Evolutionary conservation across 495 filamentous ascomycete genomes (phyloP), one percentile per base, ranked within the genome.

Genomic region (Thermothielavioides terrestris): DNA sequence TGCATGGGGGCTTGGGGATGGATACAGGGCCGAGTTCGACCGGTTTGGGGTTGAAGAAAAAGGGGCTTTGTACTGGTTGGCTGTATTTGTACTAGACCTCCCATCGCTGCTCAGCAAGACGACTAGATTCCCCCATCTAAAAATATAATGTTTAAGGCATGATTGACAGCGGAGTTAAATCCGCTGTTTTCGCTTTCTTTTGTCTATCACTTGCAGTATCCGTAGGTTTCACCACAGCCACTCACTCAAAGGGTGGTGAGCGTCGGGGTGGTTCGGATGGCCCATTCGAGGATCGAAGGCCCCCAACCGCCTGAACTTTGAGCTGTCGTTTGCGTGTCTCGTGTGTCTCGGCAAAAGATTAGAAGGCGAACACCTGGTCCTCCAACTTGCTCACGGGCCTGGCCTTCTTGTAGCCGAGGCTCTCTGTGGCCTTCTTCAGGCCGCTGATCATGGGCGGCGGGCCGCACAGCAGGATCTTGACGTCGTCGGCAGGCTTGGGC

Each of bases 361-460:
- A 95, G 76, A 98, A 96, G 68, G 88, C 91, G 77, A 98, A 98
- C 58, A 98, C 89, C 69, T 96, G 91, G 68, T 98, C 91, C 64
- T 88, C 85, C 38, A 96, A 77, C 80, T 95, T 97, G 82, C 90
- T 96, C 57, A 96, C 89, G 26, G 90, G 86, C 47, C 80, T 80
- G 27, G 92, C 82, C 78, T 95, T 95, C 64, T 85, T 77, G 74
- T 86, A 98, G 45, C 92, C 92, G 8, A 96, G 76, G 53, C 78
- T 75, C 65, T 90, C 88, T 49, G 88, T 84, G 8, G 88, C 79
- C 80, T 96, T 97, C 84, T 98, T 98, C 74, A 98, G 87, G 11
- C 91, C 92, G 63, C 82, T 83, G 52, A 98, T 78, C 92, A 98
- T 98, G 25, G 90, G 91, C 20, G 92, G 92, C 8, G 92, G 92